Percentiles rank a stretch among this genome's conserved stretches.
phyloP scores from a whole-genome alignment of 2,329 filamentous ascomycete species.

The Kalmusia sp. region DNA sequence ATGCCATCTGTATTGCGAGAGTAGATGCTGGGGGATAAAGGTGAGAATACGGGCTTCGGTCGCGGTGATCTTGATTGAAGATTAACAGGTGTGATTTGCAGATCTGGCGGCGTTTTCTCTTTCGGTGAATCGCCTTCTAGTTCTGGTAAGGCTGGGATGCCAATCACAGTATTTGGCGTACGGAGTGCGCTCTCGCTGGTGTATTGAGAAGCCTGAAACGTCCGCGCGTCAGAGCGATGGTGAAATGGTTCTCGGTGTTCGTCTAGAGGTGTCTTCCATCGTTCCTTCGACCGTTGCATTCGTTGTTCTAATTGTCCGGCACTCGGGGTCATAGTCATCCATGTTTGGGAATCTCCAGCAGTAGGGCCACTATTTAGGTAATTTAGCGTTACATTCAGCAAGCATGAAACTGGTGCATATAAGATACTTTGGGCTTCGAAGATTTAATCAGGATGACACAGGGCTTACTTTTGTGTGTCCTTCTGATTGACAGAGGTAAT shows the following conservation, averaged over 20 bases:
- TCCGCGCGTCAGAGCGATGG: conserved; percentile 35
- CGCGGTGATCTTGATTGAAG: neutral
- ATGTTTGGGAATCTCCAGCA: neutral
- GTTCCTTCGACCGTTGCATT: conserved; percentile 45
- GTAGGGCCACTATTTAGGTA: neutral
- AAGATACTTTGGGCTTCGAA: too few species aligned
- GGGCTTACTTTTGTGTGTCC: conserved; percentile 10
- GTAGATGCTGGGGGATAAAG: conserved; percentile 57
- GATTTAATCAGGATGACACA: neutral
- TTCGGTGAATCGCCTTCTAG: conserved; percentile 7
- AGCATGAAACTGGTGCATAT: neutral
- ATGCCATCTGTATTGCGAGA: conserved; percentile 51
- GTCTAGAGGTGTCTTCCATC: conserved; percentile 52
- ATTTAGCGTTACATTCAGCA: conserved; percentile 6
- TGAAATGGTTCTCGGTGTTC: conserved; percentile 36
- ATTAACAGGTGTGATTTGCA: neutral
- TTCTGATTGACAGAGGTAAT: conserved; percentile 9
- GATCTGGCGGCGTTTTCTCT: neutral
- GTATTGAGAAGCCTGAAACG: conserved; percentile 17
- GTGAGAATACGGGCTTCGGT: conserved; percentile 28
- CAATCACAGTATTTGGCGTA: conserved; percentile 1
- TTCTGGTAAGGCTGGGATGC: conserved; percentile 1
- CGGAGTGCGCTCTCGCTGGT: neutral
- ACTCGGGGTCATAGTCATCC: conserved; percentile 37
- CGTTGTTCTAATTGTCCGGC: conserved; percentile 49